Base-by-base conservation (phyloP, 148 eudicot species). In the Gaultheria prostrata region DNA sequence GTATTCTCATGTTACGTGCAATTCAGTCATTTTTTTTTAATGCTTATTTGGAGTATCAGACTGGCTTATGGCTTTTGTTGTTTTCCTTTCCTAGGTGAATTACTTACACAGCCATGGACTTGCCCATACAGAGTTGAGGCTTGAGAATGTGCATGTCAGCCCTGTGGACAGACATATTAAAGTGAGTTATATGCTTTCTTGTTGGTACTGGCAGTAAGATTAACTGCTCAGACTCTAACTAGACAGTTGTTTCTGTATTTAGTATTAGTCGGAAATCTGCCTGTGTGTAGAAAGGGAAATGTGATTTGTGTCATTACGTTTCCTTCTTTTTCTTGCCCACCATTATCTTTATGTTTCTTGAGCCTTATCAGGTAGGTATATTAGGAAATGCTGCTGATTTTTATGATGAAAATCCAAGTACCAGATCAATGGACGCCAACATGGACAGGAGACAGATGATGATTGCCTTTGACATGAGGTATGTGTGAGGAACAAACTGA, bases 391-490 rank as follows among this genome's bases (percentile, higher is more conserved):
- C 99, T 59, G 96, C 95, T 61, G 98, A 97, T 82, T 93, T 97
- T 91, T 51, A 87, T 84, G 95, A 91, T 86, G 85, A 81, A 74
- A 80, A 83, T 85, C 82, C 87, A 63, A 89, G 86, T 53, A 89
- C 84, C 83, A 91, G 82, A 78, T 75, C 87, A 35, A 48, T 85
- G 72, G 90, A 89, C 35, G 57, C 85, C 77, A 87, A 87, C 57
- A 81, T 63, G 49, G 92, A 87, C 65, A 92, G 98, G 84, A 91
- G 98, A 45, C 91, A 91, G 84, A 92, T 95, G 98, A 97, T 97
- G 99, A 97, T 97, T 89, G 99, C 98, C 85, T 97, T 97, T 90
- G 99, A 97, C 84, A 93, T 97, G 95, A 93, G 99, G 99, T 97
- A 88, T 80, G 77, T 48, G 72, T 45, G 77, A 21, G 21, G 50